A percentile compares a stretch with the other conserved stretches of the same genome.
Conservation (phyloP, 2,329 filamentous ascomycete genomes). For the Cytospora paraplurivora region DNA sequence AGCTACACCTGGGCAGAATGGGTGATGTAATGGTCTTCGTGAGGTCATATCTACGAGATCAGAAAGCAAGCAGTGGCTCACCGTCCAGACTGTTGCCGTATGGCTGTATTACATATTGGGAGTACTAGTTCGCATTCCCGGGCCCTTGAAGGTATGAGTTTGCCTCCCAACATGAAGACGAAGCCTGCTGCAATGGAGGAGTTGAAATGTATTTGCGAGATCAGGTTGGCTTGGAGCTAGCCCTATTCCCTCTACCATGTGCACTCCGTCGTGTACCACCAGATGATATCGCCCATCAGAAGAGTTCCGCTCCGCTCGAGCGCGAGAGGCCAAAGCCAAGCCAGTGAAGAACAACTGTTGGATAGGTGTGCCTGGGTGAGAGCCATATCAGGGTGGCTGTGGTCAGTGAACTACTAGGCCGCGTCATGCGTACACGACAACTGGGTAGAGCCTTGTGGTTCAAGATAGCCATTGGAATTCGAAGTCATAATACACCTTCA, state of each 20-base stretch:
- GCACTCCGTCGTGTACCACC: too few species aligned
- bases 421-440: too few species aligned
- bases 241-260: background rate
- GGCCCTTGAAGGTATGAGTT: constrained; percentile 4
- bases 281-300: too few species aligned
- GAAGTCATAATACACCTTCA: too few species aligned
- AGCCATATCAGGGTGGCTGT: too few species aligned
- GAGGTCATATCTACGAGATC: background rate
- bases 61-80: background rate
- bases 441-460: too few species aligned
- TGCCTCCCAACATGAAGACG: background rate
- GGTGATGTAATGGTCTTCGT: background rate
- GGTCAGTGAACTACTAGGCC: too few species aligned
- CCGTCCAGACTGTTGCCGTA: background rate
- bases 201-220: background rate
- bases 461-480: background rate
- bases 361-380: too few species aligned
- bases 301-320: too few species aligned
- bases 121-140: constrained; percentile 24
- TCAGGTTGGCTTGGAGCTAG: background rate
- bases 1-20: background rate
- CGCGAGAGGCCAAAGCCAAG: too few species aligned
- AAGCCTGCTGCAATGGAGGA: background rate
- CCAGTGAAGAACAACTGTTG: too few species aligned
- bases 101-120: constrained; percentile 16